Conservation (phyloP, 1,139 yeast genomes). For the Blastobotrys niveus region DNA sequence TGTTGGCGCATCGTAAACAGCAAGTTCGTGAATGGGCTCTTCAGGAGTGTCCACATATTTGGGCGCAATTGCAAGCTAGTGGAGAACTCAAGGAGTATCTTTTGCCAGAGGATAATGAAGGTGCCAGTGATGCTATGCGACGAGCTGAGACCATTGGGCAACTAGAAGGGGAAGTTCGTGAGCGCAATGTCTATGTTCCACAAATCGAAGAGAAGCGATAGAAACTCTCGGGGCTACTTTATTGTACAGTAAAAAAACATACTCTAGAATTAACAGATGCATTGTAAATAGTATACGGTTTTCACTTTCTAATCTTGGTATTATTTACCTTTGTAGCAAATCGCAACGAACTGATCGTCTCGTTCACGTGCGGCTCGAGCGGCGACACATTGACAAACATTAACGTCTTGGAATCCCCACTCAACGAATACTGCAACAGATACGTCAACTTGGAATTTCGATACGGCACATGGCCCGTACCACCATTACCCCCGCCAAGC, state of each 20-base stretch:
- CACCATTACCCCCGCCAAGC: slow-evolving; percentile 39
- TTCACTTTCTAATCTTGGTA: slow-evolving; percentile 26
- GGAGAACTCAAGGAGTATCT: slow-evolving; percentile 38
- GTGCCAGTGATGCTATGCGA: slow-evolving; percentile 27
- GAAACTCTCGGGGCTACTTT: too few relatives aligned
- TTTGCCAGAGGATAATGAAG: slow-evolving; percentile 27
- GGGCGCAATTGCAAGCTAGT: slow-evolving; percentile 42
- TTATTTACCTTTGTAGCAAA: slow-evolving; percentile 68
- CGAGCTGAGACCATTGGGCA: slow-evolving; percentile 18
- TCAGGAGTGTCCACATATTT: slow-evolving; percentile 39
- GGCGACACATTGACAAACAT: slow-evolving; percentile 94
- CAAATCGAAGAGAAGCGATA: slow-evolving; percentile 6
- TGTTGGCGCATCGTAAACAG: slow-evolving; percentile 44
- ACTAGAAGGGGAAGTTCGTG: slow-evolving; percentile 11
- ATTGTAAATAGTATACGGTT: not conserved
- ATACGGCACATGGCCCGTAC: slow-evolving; percentile 46
- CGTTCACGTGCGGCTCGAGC: slow-evolving; percentile 53
- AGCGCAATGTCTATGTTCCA: slow-evolving; percentile 9
- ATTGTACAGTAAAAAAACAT: not conserved
- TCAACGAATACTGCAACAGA: slow-evolving; percentile 73
- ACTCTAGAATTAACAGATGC: not conserved
- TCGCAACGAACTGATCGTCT: slow-evolving; percentile 76
- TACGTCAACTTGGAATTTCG: slow-evolving; percentile 66
- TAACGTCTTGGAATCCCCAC: slow-evolving; percentile 81
- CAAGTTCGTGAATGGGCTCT: slow-evolving; percentile 52